Percentiles rank a stretch among this genome's conserved stretches.
Conservation (phyloP, 73 alveolate genomes). For the Breviolum minutum region DNA sequence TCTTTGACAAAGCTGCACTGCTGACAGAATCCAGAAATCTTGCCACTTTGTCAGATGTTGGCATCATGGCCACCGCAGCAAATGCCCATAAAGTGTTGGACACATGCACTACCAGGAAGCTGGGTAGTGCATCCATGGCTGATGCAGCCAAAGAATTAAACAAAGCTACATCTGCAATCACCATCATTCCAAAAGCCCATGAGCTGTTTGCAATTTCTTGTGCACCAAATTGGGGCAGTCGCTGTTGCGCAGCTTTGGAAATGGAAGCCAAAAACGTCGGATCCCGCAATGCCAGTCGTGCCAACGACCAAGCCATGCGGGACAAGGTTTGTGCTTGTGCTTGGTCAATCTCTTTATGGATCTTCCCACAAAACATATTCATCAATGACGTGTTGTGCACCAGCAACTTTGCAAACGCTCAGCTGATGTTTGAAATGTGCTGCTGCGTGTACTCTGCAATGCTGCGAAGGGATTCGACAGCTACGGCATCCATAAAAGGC, state of each 20-base stretch:
- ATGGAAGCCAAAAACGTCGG: not conserved
- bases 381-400: conserved; percentile 27
- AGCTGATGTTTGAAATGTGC: conserved; percentile 66
- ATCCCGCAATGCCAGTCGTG: conserved; percentile 40
- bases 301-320: conserved; percentile 80
- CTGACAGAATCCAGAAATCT: conserved; percentile 35
- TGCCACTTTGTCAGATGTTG: not conserved
- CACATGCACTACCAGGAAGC: conserved; percentile 58
- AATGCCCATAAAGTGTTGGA: conserved; percentile 91
- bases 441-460: conserved; percentile 63
- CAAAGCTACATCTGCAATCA: not conserved
- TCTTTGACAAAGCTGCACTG: conserved; percentile 24
- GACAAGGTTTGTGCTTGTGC: conserved; percentile 90
- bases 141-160: conserved; percentile 13
- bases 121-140: conserved; percentile 36
- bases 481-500: conserved; percentile 63
- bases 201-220: conserved; percentile 88
- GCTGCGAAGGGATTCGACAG: conserved; percentile 31
- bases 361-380: not conserved
- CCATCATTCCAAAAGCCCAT: conserved; percentile 73
- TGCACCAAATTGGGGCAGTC: conserved; percentile 48
- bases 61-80: conserved; percentile 26
- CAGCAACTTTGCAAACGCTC: conserved; percentile 64
- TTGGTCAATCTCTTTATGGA: conserved; percentile 26
- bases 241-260: conserved; percentile 29